Evolutionary conservation across 2,329 filamentous ascomycete species (phyloP), one percentile per base, ranked within the genome.

Genomic region (Blastomyces silverae): DNA sequence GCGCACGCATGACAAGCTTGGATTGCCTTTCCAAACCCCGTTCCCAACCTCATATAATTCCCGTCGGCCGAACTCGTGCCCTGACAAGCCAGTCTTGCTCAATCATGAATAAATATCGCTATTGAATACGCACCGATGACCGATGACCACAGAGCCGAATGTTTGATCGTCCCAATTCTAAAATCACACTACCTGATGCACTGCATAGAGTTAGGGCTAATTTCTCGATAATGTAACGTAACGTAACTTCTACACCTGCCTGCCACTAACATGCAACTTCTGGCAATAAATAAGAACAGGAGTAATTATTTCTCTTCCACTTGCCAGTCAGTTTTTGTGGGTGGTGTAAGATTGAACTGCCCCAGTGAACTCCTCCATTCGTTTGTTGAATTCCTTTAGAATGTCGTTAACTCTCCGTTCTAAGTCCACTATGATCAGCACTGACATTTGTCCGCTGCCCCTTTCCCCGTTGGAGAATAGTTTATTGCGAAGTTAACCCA

Each of bases 161-260:
- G 28, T 55, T 55, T 55, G 52, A 55, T 55, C 52, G 20, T 34
- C 17, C 17, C 15, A 5, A 10, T 55, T 15, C 52, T 55, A 31
- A 34, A 55, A 55, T 4, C 28, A 34, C 31, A 55, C 25, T n/a
- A 34, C 13, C 25, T 50, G 22, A 25, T 55, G 34, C 52, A 34
- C 28, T 17, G 10, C 48, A 50, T 50, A 50, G 48, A 25, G 48
- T 50, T 50, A 50, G 22, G 48, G 22, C 48, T 50, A 25, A 13
- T 50, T 50, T 50, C 48, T 25, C 48, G n/a, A 50, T 11, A 8
- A 50, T 55, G 52, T 55, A 31, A 55, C 17, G 52, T 55, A 55
- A 55, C 52, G 13, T 55, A 34, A 55, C 52, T 55, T 55, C 7
- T 34, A 48, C 46, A 22, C 46, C 11, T 39, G 0, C 37, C 7